Evolutionary conservation across 108 stramenopile genomes (phyloP).

Genomic region (Cyclotella distinguenda): DNA sequence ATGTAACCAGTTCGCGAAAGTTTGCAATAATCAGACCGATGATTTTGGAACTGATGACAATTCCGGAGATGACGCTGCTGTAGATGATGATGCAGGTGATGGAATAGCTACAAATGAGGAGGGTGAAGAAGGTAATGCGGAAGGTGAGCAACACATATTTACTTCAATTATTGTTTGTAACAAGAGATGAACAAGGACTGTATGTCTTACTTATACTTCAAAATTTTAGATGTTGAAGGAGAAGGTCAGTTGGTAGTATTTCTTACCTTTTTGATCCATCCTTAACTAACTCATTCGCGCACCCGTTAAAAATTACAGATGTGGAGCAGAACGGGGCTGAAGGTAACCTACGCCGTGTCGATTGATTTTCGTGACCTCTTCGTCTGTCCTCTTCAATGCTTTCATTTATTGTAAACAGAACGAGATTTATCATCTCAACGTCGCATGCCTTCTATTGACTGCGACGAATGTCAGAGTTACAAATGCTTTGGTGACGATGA

Average conservation of each 20-base stretch:
- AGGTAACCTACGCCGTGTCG: too few species aligned
- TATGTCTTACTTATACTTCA: too few species aligned
- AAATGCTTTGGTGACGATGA: conserved; percentile 29
- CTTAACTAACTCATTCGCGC: too few species aligned
- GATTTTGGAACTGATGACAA: conserved; percentile 5
- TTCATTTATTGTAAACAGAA: background rate
- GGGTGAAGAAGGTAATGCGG: conserved; percentile 9
- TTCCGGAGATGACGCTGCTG: conserved; percentile 2
- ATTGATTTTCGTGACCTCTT: background rate
- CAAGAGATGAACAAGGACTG: too few species aligned
- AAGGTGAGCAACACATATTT: too few species aligned
- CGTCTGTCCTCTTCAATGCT: background rate
- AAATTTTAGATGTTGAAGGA: background rate
- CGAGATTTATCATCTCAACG: conserved; percentile 22
- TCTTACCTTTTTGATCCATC: too few species aligned
- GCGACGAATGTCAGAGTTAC: conserved; percentile 21
- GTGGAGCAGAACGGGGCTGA: too few species aligned
- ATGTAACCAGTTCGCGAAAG: conserved; percentile 26
- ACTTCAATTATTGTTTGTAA: too few species aligned
- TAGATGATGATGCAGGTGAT: conserved; percentile 7
- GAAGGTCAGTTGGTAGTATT: too few species aligned
- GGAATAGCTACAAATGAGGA: background rate
- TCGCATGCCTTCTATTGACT: conserved; percentile 17
- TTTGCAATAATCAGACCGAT: conserved; percentile 7
- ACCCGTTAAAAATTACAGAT: too few species aligned